A percentile compares a stretch with the other conserved stretches of the same genome.
phyloP scores from a whole-genome alignment of 768 basidiomycete species.

The Hericium alpestre region DNA sequence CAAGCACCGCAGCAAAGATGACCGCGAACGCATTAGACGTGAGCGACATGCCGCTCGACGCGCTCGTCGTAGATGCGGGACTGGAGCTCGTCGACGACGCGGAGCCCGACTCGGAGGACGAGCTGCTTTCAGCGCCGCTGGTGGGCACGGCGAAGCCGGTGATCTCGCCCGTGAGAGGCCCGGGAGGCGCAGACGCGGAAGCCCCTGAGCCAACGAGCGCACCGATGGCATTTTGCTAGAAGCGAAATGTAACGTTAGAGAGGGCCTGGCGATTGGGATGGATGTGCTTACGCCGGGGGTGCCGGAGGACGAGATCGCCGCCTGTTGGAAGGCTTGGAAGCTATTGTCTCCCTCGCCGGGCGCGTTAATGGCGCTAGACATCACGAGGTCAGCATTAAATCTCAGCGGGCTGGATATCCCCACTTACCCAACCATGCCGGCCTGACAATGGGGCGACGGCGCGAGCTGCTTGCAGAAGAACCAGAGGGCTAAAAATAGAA shows the following conservation, averaged over 20 bases:
- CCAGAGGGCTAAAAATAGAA: constrained; percentile 33
- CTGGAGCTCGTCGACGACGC: background rate
- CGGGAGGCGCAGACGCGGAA: constrained; percentile 33
- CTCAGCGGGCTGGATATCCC: background rate
- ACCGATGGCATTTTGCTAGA: constrained; percentile 24
- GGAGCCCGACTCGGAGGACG: background rate
- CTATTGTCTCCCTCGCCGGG: constrained; percentile 30
- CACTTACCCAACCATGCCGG: constrained; percentile 26
- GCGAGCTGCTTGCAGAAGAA: constrained; percentile 46
- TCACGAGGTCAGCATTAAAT: background rate
- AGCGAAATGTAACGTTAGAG: background rate
- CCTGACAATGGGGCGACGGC: constrained; percentile 31
- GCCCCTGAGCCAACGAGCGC: constrained; percentile 37
- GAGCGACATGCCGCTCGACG: background rate
- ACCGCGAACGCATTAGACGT: background rate
- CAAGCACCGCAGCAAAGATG: background rate
- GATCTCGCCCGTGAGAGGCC: constrained; percentile 28
- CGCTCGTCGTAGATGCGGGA: background rate
- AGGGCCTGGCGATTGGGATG: constrained; percentile 14
- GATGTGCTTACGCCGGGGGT: constrained; percentile 24
- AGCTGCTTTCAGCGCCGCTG: constrained; percentile 4
- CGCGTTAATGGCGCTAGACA: constrained; percentile 37
- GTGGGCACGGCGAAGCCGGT: constrained; percentile 19
- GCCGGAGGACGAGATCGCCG: constrained; percentile 22
- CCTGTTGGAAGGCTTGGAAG: constrained; percentile 25